Evolutionary conservation across 169 alveolate species (phyloP).

Genomic region (Theileria parva): DNA sequence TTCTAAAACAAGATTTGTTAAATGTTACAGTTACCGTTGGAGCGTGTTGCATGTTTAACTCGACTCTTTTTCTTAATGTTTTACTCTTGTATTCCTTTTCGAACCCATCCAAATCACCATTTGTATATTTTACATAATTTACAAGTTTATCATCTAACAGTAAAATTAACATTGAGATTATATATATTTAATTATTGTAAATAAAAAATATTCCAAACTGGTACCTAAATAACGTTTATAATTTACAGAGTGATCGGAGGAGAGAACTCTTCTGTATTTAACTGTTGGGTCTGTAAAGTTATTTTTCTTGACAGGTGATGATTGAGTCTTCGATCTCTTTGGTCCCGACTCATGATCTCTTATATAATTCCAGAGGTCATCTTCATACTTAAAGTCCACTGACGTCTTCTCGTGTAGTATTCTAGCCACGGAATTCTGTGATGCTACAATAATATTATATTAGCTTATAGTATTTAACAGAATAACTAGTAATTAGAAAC

Average conservation of each 20-base stretch:
- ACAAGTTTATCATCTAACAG: neutral
- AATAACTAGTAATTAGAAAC: neutral
- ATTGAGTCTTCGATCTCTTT: neutral
- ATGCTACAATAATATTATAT: neutral
- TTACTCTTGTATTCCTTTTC: neutral
- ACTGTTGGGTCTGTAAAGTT: neutral
- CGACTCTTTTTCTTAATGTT: neutral
- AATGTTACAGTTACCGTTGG: neutral
- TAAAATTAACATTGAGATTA: neutral
- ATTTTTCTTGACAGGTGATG: neutral
- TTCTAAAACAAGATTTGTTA: neutral
- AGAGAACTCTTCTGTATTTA: neutral
- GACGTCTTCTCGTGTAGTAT: neutral
- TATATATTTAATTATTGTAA: neutral
- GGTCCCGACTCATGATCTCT: slow-evolving; percentile 2
- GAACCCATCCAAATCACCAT: neutral
- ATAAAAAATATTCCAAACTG: neutral
- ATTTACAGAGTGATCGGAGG: neutral
- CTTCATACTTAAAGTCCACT: slow-evolving; percentile 47
- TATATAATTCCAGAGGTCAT: slow-evolving; percentile 56
- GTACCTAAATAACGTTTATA: neutral
- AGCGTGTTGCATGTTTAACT: neutral
- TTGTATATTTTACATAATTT: slow-evolving; percentile 1
- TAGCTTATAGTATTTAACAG: neutral
- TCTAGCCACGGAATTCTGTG: slow-evolving; percentile 7